Conservation (phyloP, 306 rosid genomes). For the Arachis hypogaea region DNA sequence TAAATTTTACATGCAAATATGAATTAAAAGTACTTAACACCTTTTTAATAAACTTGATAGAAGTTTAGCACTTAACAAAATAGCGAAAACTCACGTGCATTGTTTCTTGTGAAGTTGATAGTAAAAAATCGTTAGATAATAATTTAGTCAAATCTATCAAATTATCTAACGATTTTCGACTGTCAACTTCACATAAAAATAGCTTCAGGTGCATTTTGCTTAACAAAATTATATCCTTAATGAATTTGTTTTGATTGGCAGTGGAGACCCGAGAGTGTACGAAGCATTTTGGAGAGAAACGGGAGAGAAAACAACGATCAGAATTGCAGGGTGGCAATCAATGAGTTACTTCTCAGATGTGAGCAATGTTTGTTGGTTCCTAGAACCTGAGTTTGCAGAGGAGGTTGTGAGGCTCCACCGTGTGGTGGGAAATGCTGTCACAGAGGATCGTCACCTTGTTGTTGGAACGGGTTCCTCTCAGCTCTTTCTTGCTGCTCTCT, state of each 20-base stretch:
- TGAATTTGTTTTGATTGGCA: conserved; percentile 32
- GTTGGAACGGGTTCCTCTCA: conserved; percentile 97
- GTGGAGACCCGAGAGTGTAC: conserved; percentile 85
- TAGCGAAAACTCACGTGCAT: too few relatives aligned
- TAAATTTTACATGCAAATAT: too few relatives aligned
- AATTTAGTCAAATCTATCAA: too few relatives aligned
- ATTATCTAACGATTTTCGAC: too few relatives aligned
- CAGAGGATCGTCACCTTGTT: conserved; percentile 70
- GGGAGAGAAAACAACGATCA: conserved; percentile 64
- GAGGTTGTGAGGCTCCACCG: conserved; percentile 74
- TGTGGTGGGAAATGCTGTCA: conserved; percentile 79
- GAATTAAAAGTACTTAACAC: too few relatives aligned
- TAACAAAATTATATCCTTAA: too few relatives aligned
- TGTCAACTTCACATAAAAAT: too few relatives aligned
- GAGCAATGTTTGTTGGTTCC: conserved; percentile 77
- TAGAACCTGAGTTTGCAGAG: conserved; percentile 68
- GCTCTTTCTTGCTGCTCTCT: conserved; percentile 79
- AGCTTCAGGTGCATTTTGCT: too few relatives aligned
- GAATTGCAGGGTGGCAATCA: conserved; percentile 78
- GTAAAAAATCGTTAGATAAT: too few relatives aligned
- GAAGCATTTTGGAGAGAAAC: conserved; percentile 72
- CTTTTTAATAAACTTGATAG: too few relatives aligned
- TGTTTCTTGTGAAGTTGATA: too few relatives aligned
- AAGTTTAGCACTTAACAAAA: too few relatives aligned
- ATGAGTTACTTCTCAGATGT: conserved; percentile 80